Conservation (phyloP, 371 early-diverging fungal species). For the Synchytrium microbalum region DNA sequence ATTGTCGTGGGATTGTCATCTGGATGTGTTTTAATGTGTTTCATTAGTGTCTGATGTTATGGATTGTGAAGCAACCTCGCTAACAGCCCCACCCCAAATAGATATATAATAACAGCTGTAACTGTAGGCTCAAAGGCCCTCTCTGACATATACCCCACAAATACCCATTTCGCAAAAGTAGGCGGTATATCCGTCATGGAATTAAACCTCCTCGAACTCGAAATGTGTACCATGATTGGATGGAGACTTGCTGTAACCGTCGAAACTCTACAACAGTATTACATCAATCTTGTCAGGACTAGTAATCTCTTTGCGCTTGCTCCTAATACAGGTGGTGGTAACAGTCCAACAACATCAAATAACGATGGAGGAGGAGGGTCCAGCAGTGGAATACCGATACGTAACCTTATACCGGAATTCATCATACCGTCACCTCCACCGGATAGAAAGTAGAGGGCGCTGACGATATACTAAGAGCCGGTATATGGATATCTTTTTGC, state of each 20-base stretch:
- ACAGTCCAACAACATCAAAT: too few species aligned
- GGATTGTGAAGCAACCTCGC: too few species aligned
- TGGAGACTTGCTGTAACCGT: slow-evolving; percentile 79
- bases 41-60: background rate
- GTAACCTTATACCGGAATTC: too few species aligned
- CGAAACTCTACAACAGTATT: slow-evolving; percentile 50
- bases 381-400: too few species aligned
- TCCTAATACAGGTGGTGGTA: too few species aligned
- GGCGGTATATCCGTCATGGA: slow-evolving; percentile 93
- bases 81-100: too few species aligned
- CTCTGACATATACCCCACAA: slow-evolving; percentile 1
- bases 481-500: too few species aligned
- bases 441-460: too few species aligned
- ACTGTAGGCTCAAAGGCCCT: slow-evolving; percentile 76
- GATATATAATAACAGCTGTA: slow-evolving; percentile 88
- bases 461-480: too few species aligned
- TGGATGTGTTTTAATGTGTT: background rate
- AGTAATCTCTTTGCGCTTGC: background rate
- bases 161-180: slow-evolving; percentile 34
- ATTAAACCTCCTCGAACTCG: slow-evolving; percentile 89
- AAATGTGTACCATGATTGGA: slow-evolving; percentile 74
- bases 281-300: background rate
- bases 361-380: too few species aligned
- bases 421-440: too few species aligned
- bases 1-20: too few species aligned